These are phyloP conservation scores for Asterochloris sp. DNA, from an alignment of 139 green algal genomes.

Conservation along the genomic window DNA sequence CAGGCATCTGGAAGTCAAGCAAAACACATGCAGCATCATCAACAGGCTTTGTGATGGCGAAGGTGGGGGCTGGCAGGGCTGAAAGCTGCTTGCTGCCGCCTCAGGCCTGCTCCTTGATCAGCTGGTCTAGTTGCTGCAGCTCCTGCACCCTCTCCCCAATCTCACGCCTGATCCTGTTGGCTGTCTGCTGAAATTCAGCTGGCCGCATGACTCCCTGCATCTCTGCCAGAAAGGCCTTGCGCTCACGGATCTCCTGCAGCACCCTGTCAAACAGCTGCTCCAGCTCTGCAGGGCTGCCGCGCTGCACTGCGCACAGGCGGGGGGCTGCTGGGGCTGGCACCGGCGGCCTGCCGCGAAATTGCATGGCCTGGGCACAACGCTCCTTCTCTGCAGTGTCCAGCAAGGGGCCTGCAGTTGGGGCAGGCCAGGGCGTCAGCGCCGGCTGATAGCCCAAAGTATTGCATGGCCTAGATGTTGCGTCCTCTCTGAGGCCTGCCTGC, in stretches of 20 bases:
- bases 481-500: background rate
- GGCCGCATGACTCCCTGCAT: constrained; percentile 20
- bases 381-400: constrained; percentile 37
- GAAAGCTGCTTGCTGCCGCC: no score
- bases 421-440: background rate
- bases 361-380: constrained; percentile 29
- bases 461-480: background rate
- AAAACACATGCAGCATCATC: no score
- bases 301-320: constrained; percentile 1
- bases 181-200: constrained; percentile 18
- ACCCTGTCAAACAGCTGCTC: constrained; percentile 33
- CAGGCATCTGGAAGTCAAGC: no score
- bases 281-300: constrained; percentile 22
- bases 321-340: constrained; percentile 6
- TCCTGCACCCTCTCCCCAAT: constrained; percentile 29
- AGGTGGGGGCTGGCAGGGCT: no score
- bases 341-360: constrained; percentile 29
- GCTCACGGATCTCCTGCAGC: constrained; percentile 26
- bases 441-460: background rate
- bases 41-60: no score
- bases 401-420: constrained; percentile 20
- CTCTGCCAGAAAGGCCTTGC: constrained; percentile 27
- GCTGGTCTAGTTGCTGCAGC: constrained; percentile 24
- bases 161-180: constrained; percentile 16
- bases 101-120: background rate